phyloP scores from a whole-genome alignment of 2,329 filamentous ascomycete genomes.

The Aspergillus glaucus region DNA sequence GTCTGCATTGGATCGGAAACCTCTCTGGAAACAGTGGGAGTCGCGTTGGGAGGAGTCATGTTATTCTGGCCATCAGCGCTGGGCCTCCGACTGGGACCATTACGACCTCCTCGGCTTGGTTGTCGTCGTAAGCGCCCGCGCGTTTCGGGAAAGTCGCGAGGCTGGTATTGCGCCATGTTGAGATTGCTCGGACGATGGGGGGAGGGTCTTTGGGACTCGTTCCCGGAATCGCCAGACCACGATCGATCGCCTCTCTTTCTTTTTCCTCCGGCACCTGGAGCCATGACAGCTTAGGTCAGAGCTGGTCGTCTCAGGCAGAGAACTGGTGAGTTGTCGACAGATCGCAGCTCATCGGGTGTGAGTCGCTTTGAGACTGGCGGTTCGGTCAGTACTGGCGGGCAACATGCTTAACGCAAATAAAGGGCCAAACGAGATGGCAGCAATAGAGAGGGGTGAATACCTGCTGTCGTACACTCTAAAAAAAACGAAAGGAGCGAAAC shows the following conservation, averaged over 20 bases:
- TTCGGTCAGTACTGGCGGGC: neutral
- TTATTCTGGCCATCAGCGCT: conserved; percentile 27
- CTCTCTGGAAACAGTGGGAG: conserved; percentile 18
- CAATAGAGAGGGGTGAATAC: neutral
- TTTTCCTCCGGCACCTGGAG: conserved; percentile 47
- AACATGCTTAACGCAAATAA: neutral
- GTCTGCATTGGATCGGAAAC: conserved; percentile 20
- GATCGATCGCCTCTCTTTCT: conserved; percentile 47
- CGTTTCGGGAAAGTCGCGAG: conserved; percentile 32
- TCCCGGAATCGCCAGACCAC: conserved; percentile 38
- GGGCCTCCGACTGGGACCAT: conserved; percentile 29
- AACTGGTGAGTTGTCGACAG: conserved; percentile 19
- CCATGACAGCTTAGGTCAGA: conserved; percentile 38
- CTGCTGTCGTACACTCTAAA: neutral
- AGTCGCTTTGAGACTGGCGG: neutral
- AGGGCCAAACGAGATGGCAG: neutral
- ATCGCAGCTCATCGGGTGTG: conserved; percentile 28
- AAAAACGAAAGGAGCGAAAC: neutral
- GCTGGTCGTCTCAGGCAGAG: conserved; percentile 21
- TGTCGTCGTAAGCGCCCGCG: conserved; percentile 35
- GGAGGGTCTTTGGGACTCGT: conserved; percentile 38
- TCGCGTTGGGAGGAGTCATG: conserved; percentile 26
- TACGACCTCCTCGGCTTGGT: conserved; percentile 33
- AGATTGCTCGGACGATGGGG: conserved; percentile 43
- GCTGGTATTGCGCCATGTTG: conserved; percentile 47